Percentiles rank a stretch among this genome's conserved stretches.
Conservation (phyloP, 306 rosid species). For the Lupinus albus region DNA sequence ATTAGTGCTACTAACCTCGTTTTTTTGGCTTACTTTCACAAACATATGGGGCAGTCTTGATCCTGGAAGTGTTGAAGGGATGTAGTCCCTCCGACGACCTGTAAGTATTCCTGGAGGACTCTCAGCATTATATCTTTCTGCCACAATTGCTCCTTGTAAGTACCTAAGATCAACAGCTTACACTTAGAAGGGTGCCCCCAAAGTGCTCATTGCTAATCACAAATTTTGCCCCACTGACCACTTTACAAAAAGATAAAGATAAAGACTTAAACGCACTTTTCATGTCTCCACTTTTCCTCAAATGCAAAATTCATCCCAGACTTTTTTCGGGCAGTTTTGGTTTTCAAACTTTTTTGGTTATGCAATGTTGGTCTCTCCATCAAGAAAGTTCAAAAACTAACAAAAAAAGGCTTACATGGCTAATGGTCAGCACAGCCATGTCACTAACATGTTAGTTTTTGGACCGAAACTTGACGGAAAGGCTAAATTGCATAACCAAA, state of each 20-base stretch:
- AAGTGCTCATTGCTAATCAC: constrained; percentile 33
- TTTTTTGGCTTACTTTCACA: constrained; percentile 53
- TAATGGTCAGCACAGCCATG: too few relatives aligned
- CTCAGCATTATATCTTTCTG: constrained; percentile 43
- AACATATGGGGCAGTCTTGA: constrained; percentile 89
- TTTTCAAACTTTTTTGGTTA: too few relatives aligned
- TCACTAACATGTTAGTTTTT: too few relatives aligned
- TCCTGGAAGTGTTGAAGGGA: constrained; percentile 82
- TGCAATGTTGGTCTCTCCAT: too few relatives aligned
- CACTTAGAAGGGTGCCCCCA: constrained; percentile 45
- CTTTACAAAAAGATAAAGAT: not conserved
- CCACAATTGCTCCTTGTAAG: constrained; percentile 73
- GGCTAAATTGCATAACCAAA: too few relatives aligned
- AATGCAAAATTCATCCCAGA: too few relatives aligned
- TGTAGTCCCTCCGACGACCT: constrained; percentile 77
- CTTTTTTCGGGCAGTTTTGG: too few relatives aligned
- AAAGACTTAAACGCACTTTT: not conserved
- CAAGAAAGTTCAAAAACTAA: too few relatives aligned
- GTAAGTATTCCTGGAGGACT: constrained; percentile 58
- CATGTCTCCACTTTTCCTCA: too few relatives aligned
- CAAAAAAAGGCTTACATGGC: too few relatives aligned
- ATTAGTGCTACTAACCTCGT: constrained; percentile 57
- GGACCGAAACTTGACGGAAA: too few relatives aligned
- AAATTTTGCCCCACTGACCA: constrained; percentile 28
- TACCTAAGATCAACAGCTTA: constrained; percentile 54